These are phyloP conservation scores for Talaromyces sp. DNA, from an alignment of 2,329 filamentous ascomycete species.

Conservation along the genomic window DNA sequence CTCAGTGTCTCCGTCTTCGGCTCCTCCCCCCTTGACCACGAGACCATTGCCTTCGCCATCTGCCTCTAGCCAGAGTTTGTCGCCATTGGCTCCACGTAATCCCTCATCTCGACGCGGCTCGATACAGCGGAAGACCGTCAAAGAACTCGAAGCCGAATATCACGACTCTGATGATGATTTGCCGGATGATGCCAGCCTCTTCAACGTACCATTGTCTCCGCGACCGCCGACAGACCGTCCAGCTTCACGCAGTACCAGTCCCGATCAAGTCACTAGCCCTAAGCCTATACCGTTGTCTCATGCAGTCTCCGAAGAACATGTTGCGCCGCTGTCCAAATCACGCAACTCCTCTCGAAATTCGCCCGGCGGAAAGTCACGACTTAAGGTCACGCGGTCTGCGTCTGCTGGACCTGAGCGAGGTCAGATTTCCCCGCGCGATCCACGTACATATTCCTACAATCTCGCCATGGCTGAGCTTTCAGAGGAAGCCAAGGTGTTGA, in stretches of 20 bases:
- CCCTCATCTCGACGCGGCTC: constrained; percentile 20
- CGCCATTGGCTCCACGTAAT: constrained; percentile 28
- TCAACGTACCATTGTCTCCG: constrained; percentile 50
- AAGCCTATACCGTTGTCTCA: constrained; percentile 44
- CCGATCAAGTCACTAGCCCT: constrained; percentile 37
- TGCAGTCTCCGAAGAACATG: constrained; percentile 25
- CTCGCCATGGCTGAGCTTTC: constrained; percentile 56
- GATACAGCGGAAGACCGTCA: constrained; percentile 47
- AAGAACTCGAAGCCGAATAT: constrained; percentile 49
- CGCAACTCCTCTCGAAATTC: constrained; percentile 22
- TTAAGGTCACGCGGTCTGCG: constrained; percentile 27
- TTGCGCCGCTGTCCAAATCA: constrained; percentile 20
- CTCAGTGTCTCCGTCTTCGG: constrained; percentile 14
- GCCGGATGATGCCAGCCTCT: constrained; percentile 49
- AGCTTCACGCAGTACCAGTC: constrained; percentile 40
- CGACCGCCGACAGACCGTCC: constrained; percentile 40
- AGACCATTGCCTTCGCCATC: constrained; percentile 19
- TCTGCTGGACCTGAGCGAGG: constrained; percentile 42
- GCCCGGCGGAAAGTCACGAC: constrained; percentile 28
- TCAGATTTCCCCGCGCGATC: constrained; percentile 40
- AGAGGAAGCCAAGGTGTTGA: constrained; percentile 57
- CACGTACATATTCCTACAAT: constrained; percentile 58
- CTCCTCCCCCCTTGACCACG: constrained; percentile 5
- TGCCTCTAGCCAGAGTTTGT: constrained; percentile 27
- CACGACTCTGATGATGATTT: constrained; percentile 51